phyloP scores from a whole-genome alignment of 805 yeast genomes.

The Citeromyces matritensis region DNA sequence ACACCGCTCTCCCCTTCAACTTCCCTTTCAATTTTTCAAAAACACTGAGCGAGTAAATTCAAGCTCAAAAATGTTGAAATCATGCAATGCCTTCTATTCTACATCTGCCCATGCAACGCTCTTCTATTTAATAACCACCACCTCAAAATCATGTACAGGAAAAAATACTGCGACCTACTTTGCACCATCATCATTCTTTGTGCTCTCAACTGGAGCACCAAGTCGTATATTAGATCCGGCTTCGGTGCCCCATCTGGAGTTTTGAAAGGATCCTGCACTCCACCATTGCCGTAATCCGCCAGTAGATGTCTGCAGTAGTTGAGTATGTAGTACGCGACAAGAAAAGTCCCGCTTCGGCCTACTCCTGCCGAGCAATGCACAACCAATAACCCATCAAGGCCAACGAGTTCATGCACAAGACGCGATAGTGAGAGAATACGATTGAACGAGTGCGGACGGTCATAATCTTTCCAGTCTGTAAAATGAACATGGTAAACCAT shows the following conservation, averaged over 20 bases:
- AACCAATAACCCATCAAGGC: conserved; percentile 8
- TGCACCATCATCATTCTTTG: conserved; percentile 44
- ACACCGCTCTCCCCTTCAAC: no score
- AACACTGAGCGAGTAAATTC: no score
- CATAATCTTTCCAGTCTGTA: conserved; percentile 27
- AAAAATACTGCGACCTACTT: conserved; percentile 30
- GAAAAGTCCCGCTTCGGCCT: conserved; percentile 26
- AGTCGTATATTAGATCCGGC: conserved; percentile 24
- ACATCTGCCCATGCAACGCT: no score
- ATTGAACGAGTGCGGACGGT: no score
- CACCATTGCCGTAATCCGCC: conserved; percentile 3
- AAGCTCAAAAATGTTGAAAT: no score
- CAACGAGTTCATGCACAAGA: conserved; percentile 15
- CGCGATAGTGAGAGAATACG: no score
- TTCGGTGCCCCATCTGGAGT: conserved; percentile 1
- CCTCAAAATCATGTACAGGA: conserved; percentile 24
- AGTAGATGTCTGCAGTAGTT: conserved; percentile 1
- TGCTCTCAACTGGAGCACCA: conserved; percentile 26
- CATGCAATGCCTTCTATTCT: no score
- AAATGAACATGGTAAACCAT: conserved; percentile 21
- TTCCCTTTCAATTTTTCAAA: no score
- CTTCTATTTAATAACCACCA: no score
- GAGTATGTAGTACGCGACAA: conserved; percentile 19
- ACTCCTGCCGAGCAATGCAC: conserved; percentile 34
- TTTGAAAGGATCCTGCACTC: not conserved